A percentile compares a stretch with the other conserved stretches of the same genome.
phyloP scores from a whole-genome alignment of 768 basidiomycete genomes.

The Hydnum rufescens region DNA sequence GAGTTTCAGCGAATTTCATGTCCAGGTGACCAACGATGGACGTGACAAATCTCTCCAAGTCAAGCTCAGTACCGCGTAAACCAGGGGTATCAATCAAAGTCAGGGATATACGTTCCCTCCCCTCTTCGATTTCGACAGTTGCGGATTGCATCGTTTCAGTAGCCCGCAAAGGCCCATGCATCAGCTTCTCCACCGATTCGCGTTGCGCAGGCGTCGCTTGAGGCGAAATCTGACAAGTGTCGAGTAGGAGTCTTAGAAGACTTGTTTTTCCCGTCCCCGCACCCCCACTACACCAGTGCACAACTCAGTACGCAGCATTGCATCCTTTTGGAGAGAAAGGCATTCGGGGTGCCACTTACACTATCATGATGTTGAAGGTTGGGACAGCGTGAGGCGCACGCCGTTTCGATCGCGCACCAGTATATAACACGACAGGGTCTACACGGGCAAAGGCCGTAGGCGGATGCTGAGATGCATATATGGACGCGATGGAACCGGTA shows the following conservation, averaged over 20 bases:
- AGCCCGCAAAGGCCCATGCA: conserved; percentile 34
- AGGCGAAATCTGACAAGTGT: conserved; percentile 69
- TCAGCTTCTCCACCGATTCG: conserved; percentile 40
- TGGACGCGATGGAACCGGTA: neutral
- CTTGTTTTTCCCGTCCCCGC: conserved; percentile 69
- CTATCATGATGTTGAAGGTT: conserved; percentile 51
- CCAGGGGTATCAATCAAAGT: conserved; percentile 78
- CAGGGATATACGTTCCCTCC: conserved; percentile 57
- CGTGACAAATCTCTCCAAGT: conserved; percentile 61
- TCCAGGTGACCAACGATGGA: conserved; percentile 60
- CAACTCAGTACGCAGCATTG: neutral
- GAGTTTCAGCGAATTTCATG: conserved; percentile 62
- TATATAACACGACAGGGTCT: neutral
- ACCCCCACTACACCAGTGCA: conserved; percentile 1
- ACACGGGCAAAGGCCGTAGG: neutral
- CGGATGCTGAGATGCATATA: neutral
- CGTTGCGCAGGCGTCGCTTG: conserved; percentile 57
- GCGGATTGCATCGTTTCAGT: conserved; percentile 43
- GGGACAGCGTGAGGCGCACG: conserved; percentile 46
- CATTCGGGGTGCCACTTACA: neutral
- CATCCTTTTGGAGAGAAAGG: neutral
- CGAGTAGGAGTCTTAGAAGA: conserved; percentile 55
- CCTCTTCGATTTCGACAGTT: conserved; percentile 67
- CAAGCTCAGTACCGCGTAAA: conserved; percentile 55
- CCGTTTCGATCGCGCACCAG: conserved; percentile 24